Evolutionary conservation across 2,329 filamentous ascomycete species (phyloP).

Genomic region (Phyllosticta citribraziliensis): DNA sequence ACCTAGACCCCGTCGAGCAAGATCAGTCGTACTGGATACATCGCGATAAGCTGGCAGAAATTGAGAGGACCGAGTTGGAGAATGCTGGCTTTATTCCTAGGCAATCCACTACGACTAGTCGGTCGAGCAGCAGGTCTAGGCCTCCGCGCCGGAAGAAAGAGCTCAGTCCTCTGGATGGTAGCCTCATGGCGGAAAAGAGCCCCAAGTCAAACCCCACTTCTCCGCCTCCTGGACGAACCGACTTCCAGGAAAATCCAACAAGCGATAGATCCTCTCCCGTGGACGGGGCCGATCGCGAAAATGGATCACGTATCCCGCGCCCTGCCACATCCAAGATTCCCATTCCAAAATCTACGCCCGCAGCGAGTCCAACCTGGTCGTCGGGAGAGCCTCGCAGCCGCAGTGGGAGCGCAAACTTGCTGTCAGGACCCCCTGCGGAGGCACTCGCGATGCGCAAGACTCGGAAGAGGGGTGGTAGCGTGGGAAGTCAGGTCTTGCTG

Average conservation of each 20-base stretch:
- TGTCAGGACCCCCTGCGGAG: constrained; percentile 51
- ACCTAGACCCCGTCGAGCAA: neutral
- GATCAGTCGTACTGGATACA: constrained; percentile 61
- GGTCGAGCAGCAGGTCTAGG: constrained; percentile 29
- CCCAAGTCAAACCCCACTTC: neutral
- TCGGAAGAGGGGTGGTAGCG: constrained; percentile 61
- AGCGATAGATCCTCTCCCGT: neutral
- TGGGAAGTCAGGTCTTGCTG: constrained; percentile 43
- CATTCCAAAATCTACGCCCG: constrained; percentile 67
- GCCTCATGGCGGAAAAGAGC: constrained; percentile 16
- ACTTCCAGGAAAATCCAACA: neutral
- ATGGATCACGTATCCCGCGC: constrained; percentile 5
- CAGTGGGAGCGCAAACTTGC: constrained; percentile 43
- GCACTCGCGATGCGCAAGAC: constrained; percentile 50
- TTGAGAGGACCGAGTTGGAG: constrained; percentile 71
- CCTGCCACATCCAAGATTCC: constrained; percentile 70
- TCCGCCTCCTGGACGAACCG: neutral
- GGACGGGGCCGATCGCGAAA: constrained; percentile 11
- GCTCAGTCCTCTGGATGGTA: constrained; percentile 38
- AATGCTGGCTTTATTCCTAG: constrained; percentile 57
- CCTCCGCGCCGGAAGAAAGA: constrained; percentile 23
- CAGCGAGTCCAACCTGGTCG: constrained; percentile 61
- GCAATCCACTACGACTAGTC: constrained; percentile 18
- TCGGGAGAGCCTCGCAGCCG: constrained; percentile 59
- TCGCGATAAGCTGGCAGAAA: constrained; percentile 70